Evolutionary conservation across 495 filamentous ascomycete genomes (phyloP).

Genomic region (Entonaema liquescens): DNA sequence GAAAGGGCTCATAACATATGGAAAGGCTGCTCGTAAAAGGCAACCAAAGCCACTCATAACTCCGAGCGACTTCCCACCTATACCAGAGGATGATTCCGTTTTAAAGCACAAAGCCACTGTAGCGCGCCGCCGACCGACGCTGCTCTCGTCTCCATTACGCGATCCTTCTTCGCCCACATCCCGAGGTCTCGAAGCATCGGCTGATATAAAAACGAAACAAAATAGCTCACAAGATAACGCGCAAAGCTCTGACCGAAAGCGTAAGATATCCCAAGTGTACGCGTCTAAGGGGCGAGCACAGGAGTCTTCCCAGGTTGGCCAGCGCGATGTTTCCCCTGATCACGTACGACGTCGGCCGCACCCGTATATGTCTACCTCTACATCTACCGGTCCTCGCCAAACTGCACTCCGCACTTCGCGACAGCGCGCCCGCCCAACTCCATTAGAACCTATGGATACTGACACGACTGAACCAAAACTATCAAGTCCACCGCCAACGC

Average conservation of each 20-base stretch:
- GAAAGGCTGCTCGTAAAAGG: constrained; percentile 48
- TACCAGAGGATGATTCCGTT: constrained; percentile 44
- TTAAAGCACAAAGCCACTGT: constrained; percentile 34
- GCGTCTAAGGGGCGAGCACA: constrained; percentile 35
- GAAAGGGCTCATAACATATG: constrained; percentile 52
- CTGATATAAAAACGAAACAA: constrained; percentile 12
- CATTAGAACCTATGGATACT: constrained; percentile 28
- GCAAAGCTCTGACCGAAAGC: constrained; percentile 38
- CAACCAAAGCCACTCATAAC: constrained; percentile 39
- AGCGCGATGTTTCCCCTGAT: background rate
- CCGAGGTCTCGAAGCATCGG: constrained; percentile 15
- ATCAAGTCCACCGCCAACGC: constrained; percentile 45
- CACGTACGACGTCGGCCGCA: constrained; percentile 19
- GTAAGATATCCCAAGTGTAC: constrained; percentile 45
- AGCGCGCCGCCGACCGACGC: constrained; percentile 26
- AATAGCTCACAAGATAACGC: constrained; percentile 5
- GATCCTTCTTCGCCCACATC: constrained; percentile 25
- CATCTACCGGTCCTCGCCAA: constrained; percentile 9
- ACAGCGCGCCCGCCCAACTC: constrained; percentile 10
- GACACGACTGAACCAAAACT: constrained; percentile 26
- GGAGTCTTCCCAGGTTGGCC: constrained; percentile 10
- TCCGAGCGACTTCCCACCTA: constrained; percentile 38
- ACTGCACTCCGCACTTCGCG: constrained; percentile 9
- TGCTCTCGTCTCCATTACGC: constrained; percentile 31
- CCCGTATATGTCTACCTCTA: constrained; percentile 18